These are phyloP conservation scores for Nothophaeocryptopus gaeumannii DNA, from an alignment of 2,329 filamentous ascomycete species.

Conservation along the genomic window DNA sequence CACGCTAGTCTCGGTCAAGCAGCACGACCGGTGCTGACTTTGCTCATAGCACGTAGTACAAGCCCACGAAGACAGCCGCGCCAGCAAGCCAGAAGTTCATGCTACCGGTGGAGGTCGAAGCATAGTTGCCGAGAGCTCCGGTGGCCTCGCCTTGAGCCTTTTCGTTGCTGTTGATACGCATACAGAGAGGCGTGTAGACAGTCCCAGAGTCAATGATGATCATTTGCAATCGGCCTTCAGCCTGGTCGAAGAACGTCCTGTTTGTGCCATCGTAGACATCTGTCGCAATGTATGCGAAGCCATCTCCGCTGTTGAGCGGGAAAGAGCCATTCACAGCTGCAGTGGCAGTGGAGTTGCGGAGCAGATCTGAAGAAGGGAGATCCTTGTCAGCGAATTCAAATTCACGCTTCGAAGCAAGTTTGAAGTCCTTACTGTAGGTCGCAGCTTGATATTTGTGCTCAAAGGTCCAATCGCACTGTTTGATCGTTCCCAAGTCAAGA, in stretches of 20 bases:
- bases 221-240: conserved; percentile 10
- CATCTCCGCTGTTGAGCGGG: conserved; percentile 4
- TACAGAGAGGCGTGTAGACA: conserved; percentile 11
- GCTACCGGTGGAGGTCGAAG: neutral
- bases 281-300: conserved; percentile 15
- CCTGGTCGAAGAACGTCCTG: conserved; percentile 6
- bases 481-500: conserved; percentile 4
- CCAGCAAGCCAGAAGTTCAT: conserved; percentile 9
- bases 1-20: too few relatives aligned
- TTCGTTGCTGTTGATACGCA: conserved; percentile 7
- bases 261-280: conserved; percentile 10
- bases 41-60: conserved; percentile 9
- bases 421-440: conserved; percentile 8
- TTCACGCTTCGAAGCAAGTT: neutral
- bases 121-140: conserved; percentile 4
- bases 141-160: conserved; percentile 6
- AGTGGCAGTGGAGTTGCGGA: neutral
- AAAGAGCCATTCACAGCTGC: neutral
- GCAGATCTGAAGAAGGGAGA: neutral
- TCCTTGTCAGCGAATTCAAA: neutral
- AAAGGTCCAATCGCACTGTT: conserved; percentile 10
- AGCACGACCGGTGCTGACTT: neutral
- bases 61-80: conserved; percentile 5
- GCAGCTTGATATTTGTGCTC: conserved; percentile 1
- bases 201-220: conserved; percentile 15